phyloP scores from a whole-genome alignment of 768 basidiomycete genomes.

The Boletus pseudopeckii region DNA sequence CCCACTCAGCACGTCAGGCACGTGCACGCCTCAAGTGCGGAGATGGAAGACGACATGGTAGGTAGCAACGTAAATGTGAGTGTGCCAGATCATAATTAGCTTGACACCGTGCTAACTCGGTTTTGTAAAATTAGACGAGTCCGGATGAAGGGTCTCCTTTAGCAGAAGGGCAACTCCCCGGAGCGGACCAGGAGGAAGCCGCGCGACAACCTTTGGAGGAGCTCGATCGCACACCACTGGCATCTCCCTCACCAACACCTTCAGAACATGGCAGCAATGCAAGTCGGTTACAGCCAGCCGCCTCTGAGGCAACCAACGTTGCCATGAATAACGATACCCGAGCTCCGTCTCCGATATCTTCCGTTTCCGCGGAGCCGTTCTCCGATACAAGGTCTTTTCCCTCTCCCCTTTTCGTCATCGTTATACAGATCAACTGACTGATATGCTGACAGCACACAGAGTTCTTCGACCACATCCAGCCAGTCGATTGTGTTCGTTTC shows the following conservation, averaged over 20 bases:
- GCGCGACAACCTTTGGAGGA: not conserved
- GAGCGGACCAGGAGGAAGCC: not conserved
- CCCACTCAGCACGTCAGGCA: constrained; percentile 19
- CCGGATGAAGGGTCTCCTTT: not conserved
- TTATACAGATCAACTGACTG: not conserved
- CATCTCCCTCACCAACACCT: constrained; percentile 24
- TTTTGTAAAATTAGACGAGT: constrained; percentile 2
- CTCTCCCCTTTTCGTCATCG: not conserved
- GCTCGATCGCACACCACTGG: not conserved
- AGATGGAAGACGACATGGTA: not conserved
- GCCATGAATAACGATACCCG: constrained; percentile 4
- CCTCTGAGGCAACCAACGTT: not conserved
- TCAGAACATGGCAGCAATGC: constrained; percentile 27
- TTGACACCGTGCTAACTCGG: constrained; percentile 2
- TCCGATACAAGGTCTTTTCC: constrained; percentile 16
- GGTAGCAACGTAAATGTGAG: constrained; percentile 3
- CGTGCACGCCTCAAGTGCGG: constrained; percentile 8
- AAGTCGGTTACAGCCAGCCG: not conserved
- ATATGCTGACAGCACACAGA: constrained; percentile 2
- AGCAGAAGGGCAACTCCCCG: not conserved
- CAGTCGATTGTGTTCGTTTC: constrained; percentile 30
- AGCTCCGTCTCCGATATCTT: constrained; percentile 12
- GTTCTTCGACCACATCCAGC: constrained; percentile 12
- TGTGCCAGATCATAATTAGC: not conserved
- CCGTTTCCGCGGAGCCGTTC: constrained; percentile 8